These are phyloP conservation scores for Zasmidium citrigriseum DNA, from an alignment of 2,329 filamentous ascomycete species.

Conservation along the genomic window DNA sequence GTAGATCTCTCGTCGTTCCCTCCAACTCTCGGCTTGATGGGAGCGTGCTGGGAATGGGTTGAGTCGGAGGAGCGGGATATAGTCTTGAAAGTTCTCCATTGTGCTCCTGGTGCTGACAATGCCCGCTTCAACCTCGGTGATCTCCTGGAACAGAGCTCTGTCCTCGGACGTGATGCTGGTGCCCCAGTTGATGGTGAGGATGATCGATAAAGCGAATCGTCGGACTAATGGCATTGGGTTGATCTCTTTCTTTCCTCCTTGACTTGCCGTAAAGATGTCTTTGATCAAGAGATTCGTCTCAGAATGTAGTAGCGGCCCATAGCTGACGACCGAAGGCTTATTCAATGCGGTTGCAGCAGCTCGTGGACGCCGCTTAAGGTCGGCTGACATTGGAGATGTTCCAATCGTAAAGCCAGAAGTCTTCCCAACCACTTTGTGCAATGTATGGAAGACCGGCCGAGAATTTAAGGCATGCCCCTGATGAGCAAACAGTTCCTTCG, in stretches of 20 bases:
- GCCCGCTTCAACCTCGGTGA: constrained; percentile 64
- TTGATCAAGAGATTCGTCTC: constrained; percentile 64
- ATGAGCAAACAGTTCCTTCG: constrained; percentile 43
- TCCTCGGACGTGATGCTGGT: constrained; percentile 60
- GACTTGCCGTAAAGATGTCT: constrained; percentile 60
- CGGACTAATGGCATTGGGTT: constrained; percentile 70
- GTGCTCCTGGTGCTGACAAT: constrained; percentile 62
- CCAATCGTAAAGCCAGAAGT: constrained; percentile 69
- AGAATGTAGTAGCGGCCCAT: constrained; percentile 62
- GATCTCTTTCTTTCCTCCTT: constrained; percentile 54
- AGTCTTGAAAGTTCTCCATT: constrained; percentile 62
- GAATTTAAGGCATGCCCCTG: constrained; percentile 44
- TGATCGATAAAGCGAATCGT: constrained; percentile 60
- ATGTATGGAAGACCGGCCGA: constrained; percentile 47
- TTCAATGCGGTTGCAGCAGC: constrained; percentile 68
- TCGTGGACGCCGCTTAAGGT: constrained; percentile 63
- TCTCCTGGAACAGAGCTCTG: constrained; percentile 61
- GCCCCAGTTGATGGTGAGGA: constrained; percentile 67
- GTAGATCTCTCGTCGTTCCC: constrained; percentile 61
- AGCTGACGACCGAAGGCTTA: constrained; percentile 63
- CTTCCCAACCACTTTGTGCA: constrained; percentile 59
- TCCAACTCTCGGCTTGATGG: constrained; percentile 60
- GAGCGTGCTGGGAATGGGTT: constrained; percentile 63
- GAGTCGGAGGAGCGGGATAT: constrained; percentile 60
- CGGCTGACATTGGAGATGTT: constrained; percentile 66